Base-by-base conservation (phyloP, 495 filamentous ascomycete genomes). In the Cercophora sp. region DNA sequence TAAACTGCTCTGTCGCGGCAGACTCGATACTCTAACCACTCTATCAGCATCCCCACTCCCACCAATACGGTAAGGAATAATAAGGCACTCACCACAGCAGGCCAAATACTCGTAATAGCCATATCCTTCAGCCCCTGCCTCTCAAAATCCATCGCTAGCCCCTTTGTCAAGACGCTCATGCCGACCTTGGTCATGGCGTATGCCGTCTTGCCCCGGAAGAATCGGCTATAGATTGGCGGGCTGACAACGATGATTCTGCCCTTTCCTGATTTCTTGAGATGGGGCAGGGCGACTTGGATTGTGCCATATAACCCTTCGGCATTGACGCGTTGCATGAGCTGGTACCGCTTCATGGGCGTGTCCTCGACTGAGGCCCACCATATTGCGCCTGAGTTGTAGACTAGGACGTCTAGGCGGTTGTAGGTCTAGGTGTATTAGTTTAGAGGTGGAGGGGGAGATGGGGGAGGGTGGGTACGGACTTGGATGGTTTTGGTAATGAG, bases 311-410 rank as follows among this genome's bases (percentile, higher is more conserved):
- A 69, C 0, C 89, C 89, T 54, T 91, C 85, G 0, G 81, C 78
- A 53, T 95, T 95, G 53, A 94, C 82, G 19, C 77, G 73, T 66
- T 93, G 88, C 86, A 95, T 86, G 16, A 95, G 76, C 59, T 81
- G 82, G 70, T 89, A 95, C 6, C 89, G 78, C 66, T 87, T 88
- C 59, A 85, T 72, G 1, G 89, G 87, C 4, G 88, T 94, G 27
- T 78, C 75, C 40, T 81, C 78, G 2, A 94, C 80, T 27, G 85
- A 80, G 0, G 85, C 78, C 89, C 89, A 95, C 84, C 85, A 92
- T 51, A 95, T 91, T 0, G 89, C 89, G 20, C 89, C 89, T 0
- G 85, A 83, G 66, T 94, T 94, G 73, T 93, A 92, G 44, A 94
- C 65, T 2, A 93, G 66, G 0, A 85, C 82, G 62, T 93, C 87